Conservation (phyloP, 2,329 filamentous ascomycete species). For the Aspergillus fischeri region DNA sequence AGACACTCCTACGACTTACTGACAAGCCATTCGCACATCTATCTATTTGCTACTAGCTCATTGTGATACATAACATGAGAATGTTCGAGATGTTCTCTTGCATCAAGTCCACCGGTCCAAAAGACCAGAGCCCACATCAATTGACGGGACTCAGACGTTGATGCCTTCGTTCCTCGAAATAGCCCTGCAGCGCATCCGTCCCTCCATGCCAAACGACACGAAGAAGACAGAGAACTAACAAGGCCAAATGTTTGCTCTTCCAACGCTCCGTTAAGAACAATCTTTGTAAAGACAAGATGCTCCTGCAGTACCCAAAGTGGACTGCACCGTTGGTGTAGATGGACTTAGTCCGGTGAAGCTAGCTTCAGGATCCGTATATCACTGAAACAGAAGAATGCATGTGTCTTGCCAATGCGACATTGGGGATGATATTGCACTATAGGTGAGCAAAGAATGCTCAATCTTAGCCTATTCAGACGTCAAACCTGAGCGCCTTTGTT, state of each 20-base stretch:
- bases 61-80: slow-evolving; percentile 5
- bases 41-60: not conserved
- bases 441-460: not conserved
- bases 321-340: slow-evolving; percentile 64
- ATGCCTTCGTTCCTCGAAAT: slow-evolving; percentile 35
- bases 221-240: slow-evolving; percentile 22
- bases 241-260: slow-evolving; percentile 50
- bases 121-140: slow-evolving; percentile 12
- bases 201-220: slow-evolving; percentile 12
- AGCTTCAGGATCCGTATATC: slow-evolving; percentile 1
- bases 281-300: slow-evolving; percentile 61
- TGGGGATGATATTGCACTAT: not conserved
- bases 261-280: slow-evolving; percentile 80
- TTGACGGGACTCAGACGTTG: slow-evolving; percentile 26
- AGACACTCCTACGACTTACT: not conserved
- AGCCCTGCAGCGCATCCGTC: slow-evolving; percentile 14
- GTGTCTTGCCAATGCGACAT: not conserved
- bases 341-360: not conserved
- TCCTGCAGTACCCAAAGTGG: slow-evolving; percentile 67
- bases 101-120: slow-evolving; percentile 31
- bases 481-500: not conserved
- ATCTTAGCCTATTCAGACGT: not conserved
- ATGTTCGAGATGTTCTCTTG: slow-evolving; percentile 41
- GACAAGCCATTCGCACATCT: not conserved
- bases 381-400: not conserved